Percentiles rank a stretch among this genome's conserved stretches.
These are phyloP conservation scores for Aspergillus brasiliensis DNA, from an alignment of 2,329 filamentous ascomycete species.

Conservation along the genomic window DNA sequence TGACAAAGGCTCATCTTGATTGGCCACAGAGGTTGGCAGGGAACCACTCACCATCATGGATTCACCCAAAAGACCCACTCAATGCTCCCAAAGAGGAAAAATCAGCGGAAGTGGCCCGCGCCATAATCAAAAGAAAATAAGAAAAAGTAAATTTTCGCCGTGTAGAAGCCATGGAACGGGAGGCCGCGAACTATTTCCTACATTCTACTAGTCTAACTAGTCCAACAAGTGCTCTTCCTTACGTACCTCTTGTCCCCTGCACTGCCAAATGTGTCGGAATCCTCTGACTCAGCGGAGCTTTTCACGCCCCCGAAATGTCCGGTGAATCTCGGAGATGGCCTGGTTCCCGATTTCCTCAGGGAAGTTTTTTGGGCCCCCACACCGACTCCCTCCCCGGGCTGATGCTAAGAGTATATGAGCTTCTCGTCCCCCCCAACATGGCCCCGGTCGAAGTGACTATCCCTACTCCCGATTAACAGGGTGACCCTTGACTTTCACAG, in stretches of 20 bases:
- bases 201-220: neutral
- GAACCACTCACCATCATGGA: too few relatives aligned
- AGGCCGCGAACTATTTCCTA: neutral
- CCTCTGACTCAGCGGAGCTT: neutral
- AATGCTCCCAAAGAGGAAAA: neutral
- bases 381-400: neutral
- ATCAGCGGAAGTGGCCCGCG: neutral
- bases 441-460: neutral
- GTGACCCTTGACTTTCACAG: neutral
- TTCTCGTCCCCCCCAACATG: conserved; percentile 4
- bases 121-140: too few relatives aligned
- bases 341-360: conserved; percentile 7
- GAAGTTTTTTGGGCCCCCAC: neutral
- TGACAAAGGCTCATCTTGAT: too few relatives aligned
- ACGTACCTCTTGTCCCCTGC: too few relatives aligned
- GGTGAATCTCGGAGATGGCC: neutral
- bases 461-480: neutral
- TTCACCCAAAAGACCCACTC: neutral
- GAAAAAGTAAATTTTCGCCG: too few relatives aligned
- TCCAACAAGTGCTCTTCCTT: neutral
- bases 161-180: neutral
- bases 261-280: neutral
- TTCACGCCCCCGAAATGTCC: neutral
- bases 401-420: conserved; percentile 1
- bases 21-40: too few relatives aligned